These are phyloP conservation scores for Cladosporium austrohemisphaericum DNA, from an alignment of 2,329 filamentous ascomycete species.

Conservation along the genomic window DNA sequence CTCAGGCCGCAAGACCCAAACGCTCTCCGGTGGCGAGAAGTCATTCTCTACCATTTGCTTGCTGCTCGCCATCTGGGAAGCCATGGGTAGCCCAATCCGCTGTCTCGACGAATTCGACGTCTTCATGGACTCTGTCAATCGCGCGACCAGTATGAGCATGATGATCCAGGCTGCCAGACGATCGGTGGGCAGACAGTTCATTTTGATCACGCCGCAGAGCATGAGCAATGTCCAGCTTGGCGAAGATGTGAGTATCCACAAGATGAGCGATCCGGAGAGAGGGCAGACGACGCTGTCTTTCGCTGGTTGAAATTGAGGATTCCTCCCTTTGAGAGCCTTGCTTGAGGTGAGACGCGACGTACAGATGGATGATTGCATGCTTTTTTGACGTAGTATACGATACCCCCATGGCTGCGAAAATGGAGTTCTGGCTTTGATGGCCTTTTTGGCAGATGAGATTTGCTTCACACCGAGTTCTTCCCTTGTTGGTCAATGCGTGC, in stretches of 20 bases:
- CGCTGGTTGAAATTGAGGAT: neutral
- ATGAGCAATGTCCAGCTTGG: constrained; percentile 58
- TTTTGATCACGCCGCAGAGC: constrained; percentile 91
- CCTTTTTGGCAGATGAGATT: no score
- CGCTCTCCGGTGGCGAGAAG: constrained; percentile 92
- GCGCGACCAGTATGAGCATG: constrained; percentile 88
- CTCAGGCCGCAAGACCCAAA: constrained; percentile 79
- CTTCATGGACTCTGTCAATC: constrained; percentile 98
- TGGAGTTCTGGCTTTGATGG: no score
- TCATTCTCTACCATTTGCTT: constrained; percentile 97
- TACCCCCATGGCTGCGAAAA: no score
- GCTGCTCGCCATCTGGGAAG: constrained; percentile 90
- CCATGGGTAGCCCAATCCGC: constrained; percentile 91
- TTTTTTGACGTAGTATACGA: no score
- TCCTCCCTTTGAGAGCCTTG: neutral
- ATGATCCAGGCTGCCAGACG: constrained; percentile 82
- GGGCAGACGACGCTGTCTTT: constrained; percentile 30
- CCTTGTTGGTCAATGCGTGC: no score
- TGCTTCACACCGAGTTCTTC: no score
- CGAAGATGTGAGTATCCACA: constrained; percentile 75
- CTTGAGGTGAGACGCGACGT: no score
- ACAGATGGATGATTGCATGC: no score
- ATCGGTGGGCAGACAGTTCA: constrained; percentile 87
- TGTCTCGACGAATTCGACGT: constrained; percentile 98
- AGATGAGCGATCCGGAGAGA: constrained; percentile 25